Percentiles rank a stretch among this genome's conserved stretches.
Evolutionary conservation across 1,284 basidiomycete species (phyloP).

Genomic region (Marasmius oreades): DNA sequence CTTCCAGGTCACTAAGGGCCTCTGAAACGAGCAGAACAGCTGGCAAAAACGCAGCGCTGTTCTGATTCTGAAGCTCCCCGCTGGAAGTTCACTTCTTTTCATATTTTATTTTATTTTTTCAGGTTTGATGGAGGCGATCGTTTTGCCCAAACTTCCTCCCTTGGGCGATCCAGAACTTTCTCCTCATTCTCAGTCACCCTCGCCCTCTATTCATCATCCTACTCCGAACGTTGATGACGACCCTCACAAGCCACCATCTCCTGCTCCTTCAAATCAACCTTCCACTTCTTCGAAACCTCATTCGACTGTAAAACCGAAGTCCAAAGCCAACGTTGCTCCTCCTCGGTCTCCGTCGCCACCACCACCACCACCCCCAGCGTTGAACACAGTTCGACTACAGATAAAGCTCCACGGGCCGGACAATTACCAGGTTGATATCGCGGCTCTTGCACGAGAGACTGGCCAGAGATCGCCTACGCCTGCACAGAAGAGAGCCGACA

Average conservation of each 20-base stretch:
- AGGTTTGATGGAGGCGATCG: background rate
- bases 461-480: constrained; percentile 65
- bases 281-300: constrained; percentile 7
- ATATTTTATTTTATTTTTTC: background rate
- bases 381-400: constrained; percentile 67
- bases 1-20: constrained; percentile 7
- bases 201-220: constrained; percentile 18
- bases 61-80: constrained; percentile 5
- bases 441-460: constrained; percentile 51
- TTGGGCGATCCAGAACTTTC: background rate
- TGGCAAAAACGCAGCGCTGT: constrained; percentile 5
- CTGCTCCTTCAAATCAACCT: constrained; percentile 18
- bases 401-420: constrained; percentile 68
- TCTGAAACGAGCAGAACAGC: background rate
- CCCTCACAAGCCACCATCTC: constrained; percentile 19
- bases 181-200: constrained; percentile 8
- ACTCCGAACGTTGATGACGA: constrained; percentile 21
- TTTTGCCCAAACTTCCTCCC: background rate
- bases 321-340: constrained; percentile 42
- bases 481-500: constrained; percentile 37
- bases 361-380: constrained; percentile 44
- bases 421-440: constrained; percentile 70
- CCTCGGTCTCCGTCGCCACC: constrained; percentile 59
- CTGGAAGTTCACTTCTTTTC: background rate
- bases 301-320: constrained; percentile 5